A percentile compares a stretch with the other conserved stretches of the same genome.
Conservation (phyloP, 805 yeast genomes). For the Saccharomyces eubayanus region DNA sequence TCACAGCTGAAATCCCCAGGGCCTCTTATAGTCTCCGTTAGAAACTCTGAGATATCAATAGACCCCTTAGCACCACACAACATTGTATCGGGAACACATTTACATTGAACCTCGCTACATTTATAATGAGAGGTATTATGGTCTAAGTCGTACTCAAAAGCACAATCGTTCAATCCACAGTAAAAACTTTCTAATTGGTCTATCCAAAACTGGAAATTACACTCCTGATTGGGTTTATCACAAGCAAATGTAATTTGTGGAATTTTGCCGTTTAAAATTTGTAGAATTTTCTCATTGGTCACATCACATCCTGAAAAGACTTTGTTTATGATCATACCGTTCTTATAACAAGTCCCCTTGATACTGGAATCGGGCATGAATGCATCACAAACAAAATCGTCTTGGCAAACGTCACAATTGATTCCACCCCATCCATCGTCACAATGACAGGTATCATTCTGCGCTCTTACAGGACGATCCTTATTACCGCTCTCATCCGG, state of each 20-base stretch:
- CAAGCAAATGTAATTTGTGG: conserved; percentile 94
- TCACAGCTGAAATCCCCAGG: conserved; percentile 91
- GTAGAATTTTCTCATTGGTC: conserved; percentile 77
- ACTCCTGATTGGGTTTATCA: conserved; percentile 50
- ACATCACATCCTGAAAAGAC: conserved; percentile 92
- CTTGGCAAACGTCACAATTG: conserved; percentile 79
- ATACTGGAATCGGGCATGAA: conserved; percentile 76
- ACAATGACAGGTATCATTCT: conserved; percentile 51
- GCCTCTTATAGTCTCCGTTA: conserved; percentile 81
- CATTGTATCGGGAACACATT: conserved; percentile 87
- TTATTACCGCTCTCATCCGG: conserved; percentile 40
- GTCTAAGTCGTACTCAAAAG: conserved; percentile 52
- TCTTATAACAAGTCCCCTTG: conserved; percentile 79
- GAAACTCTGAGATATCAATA: conserved; percentile 86
- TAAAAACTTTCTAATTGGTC: conserved; percentile 83
- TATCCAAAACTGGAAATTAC: conserved; percentile 96
- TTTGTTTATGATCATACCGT: conserved; percentile 73
- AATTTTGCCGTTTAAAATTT: conserved; percentile 65
- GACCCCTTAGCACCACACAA: conserved; percentile 92
- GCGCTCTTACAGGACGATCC: conserved; percentile 53
- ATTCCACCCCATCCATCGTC: conserved; percentile 87
- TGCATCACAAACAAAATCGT: conserved; percentile 68
- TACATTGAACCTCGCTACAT: conserved; percentile 73
- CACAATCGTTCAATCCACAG: conserved; percentile 74
- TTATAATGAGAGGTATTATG: conserved; percentile 65